phyloP scores from a whole-genome alignment of 495 filamentous ascomycete genomes.

The Aspergillus cavernicola region DNA sequence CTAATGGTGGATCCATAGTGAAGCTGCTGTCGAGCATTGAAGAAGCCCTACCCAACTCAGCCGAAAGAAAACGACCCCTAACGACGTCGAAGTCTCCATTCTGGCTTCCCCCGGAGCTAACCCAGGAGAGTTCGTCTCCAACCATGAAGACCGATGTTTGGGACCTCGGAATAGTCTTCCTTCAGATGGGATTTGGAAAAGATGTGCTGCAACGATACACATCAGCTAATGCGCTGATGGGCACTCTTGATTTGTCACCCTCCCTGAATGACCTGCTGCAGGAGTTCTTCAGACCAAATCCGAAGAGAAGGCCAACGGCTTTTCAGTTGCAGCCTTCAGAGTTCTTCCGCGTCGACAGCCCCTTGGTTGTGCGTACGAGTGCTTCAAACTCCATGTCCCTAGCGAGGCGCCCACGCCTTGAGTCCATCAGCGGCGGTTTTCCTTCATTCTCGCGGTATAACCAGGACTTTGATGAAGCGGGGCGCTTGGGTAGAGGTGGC shows the following conservation, averaged over 20 bases:
- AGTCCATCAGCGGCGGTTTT: slow-evolving; percentile 37
- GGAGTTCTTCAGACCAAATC: slow-evolving; percentile 77
- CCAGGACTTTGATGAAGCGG: slow-evolving; percentile 86
- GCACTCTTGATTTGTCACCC: slow-evolving; percentile 61
- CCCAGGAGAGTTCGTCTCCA: slow-evolving; percentile 52
- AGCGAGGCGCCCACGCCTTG: slow-evolving; percentile 41
- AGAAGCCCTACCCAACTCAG: slow-evolving; percentile 34
- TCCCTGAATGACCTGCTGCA: slow-evolving; percentile 74
- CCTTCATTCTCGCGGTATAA: slow-evolving; percentile 65
- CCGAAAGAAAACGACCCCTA: slow-evolving; percentile 36
- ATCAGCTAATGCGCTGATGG: slow-evolving; percentile 67
- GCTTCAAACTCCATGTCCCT: slow-evolving; percentile 39
- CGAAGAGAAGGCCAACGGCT: slow-evolving; percentile 79
- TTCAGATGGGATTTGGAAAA: slow-evolving; percentile 93
- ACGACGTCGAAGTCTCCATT: slow-evolving; percentile 67
- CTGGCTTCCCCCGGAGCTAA: slow-evolving; percentile 80
- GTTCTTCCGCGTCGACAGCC: slow-evolving; percentile 64
- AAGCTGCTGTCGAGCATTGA: slow-evolving; percentile 43
- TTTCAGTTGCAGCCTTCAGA: slow-evolving; percentile 88
- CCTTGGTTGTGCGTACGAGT: slow-evolving; percentile 37
- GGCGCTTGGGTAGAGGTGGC: slow-evolving; percentile 84
- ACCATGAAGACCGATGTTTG: slow-evolving; percentile 89
- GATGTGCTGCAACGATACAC: slow-evolving; percentile 70
- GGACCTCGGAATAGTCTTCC: slow-evolving; percentile 83
- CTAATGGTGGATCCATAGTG: slow-evolving; percentile 39